phyloP scores from a whole-genome alignment of 345 rosid genomes.

The Salix arbutifolia region DNA sequence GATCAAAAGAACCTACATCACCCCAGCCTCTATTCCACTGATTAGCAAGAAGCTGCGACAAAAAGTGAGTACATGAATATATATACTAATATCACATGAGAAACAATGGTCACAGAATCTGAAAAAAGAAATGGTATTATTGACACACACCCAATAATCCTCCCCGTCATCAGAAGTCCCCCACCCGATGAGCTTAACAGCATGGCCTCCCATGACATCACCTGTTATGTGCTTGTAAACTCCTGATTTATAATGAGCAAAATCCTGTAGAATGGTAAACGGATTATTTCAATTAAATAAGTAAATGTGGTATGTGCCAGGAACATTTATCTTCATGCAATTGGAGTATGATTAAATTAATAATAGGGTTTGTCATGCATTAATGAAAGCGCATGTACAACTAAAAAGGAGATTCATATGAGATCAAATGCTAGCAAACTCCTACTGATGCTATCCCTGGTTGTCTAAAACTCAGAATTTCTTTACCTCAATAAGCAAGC shows the following conservation, averaged over 20 bases:
- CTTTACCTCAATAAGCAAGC: not conserved
- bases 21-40: slow-evolving; percentile 98
- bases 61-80: not conserved
- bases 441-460: not conserved
- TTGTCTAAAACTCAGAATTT: not conserved
- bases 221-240: slow-evolving; percentile 85
- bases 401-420: not conserved
- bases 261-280: slow-evolving; percentile 49
- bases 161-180: slow-evolving; percentile 80
- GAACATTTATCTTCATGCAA: not conserved
- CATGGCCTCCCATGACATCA: slow-evolving; percentile 75
- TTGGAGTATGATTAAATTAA: too few relatives aligned
- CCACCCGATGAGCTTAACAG: slow-evolving; percentile 96
- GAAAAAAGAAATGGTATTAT: not conserved
- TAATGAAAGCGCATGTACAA: not conserved
- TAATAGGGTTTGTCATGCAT: not conserved
- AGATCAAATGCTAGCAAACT: not conserved
- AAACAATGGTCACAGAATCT: not conserved
- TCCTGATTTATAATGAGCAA: slow-evolving; percentile 94
- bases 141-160: slow-evolving; percentile 77
- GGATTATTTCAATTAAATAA: not conserved
- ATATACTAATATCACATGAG: not conserved
- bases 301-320: not conserved
- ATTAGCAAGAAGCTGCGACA: slow-evolving; percentile 79
- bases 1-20: slow-evolving; percentile 47